Conservation (phyloP, 352 stramenopile genomes). For the Globisporangium splendens region DNA sequence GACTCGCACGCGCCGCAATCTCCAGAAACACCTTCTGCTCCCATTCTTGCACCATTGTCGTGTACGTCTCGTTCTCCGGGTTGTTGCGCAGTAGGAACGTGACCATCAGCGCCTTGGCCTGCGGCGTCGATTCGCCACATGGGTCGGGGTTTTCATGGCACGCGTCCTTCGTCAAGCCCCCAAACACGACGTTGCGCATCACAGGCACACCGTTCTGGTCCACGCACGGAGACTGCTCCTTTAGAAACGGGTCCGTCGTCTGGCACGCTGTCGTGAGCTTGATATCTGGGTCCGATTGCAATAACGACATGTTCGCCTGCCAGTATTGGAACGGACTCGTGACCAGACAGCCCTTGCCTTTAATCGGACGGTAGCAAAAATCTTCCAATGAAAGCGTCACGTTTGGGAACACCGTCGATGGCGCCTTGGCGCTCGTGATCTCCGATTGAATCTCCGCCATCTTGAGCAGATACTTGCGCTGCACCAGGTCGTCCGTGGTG, state of each 20-base stretch:
- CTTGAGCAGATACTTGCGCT: conserved; percentile 49
- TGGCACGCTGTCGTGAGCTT: conserved; percentile 88
- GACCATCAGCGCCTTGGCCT: conserved; percentile 77
- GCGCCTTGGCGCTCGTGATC: conserved; percentile 35
- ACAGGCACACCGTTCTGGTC: conserved; percentile 88
- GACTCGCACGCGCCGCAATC: conserved; percentile 18
- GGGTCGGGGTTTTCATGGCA: conserved; percentile 81
- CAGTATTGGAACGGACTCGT: conserved; percentile 85
- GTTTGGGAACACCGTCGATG: conserved; percentile 21
- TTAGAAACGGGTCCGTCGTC: conserved; percentile 53
- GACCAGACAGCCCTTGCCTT: conserved; percentile 75
- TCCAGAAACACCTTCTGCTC: conserved; percentile 76
- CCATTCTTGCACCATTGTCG: conserved; percentile 69
- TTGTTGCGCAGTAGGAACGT: conserved; percentile 87
- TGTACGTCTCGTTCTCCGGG: conserved; percentile 70
- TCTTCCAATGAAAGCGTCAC: conserved; percentile 49
- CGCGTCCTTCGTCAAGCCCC: conserved; percentile 50
- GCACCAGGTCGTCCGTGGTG: conserved; percentile 47
- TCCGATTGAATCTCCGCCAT: conserved; percentile 62
- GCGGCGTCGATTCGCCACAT: conserved; percentile 73
- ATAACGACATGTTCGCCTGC: conserved; percentile 48
- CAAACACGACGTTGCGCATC: conserved; percentile 88
- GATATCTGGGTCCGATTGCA: conserved; percentile 68
- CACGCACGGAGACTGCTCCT: conserved; percentile 73
- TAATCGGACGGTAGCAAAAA: conserved; percentile 78